These are phyloP conservation scores for Biscutella laevigata DNA, from an alignment of 441 rosid genomes.

Conservation along the genomic window DNA sequence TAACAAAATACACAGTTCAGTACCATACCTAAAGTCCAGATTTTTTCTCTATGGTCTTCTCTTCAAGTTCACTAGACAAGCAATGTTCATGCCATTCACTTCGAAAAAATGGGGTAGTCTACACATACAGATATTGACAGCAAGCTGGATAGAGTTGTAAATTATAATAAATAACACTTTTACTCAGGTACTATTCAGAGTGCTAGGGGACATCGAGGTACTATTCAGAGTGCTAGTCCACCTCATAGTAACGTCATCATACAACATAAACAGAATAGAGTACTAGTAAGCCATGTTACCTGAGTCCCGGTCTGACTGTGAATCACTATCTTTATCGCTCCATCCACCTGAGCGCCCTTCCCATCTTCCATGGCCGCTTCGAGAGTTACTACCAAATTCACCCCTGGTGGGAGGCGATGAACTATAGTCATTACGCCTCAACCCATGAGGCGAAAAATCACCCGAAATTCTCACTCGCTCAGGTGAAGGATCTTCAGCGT, in stretches of 20 bases:
- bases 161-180: background rate
- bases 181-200: too few species aligned
- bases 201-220: too few species aligned
- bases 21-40: slow-evolving; percentile 12
- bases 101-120: background rate
- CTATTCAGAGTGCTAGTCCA: slow-evolving; percentile 15
- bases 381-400: slow-evolving; percentile 45
- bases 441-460: slow-evolving; percentile 46
- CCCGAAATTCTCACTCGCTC: slow-evolving; percentile 58
- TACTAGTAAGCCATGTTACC: slow-evolving; percentile 34
- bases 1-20: slow-evolving; percentile 10
- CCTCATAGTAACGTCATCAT: background rate
- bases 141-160: slow-evolving; percentile 9
- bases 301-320: slow-evolving; percentile 69
- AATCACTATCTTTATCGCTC: slow-evolving; percentile 68
- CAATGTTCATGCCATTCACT: background rate
- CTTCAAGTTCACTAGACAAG: slow-evolving; percentile 8
- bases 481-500: slow-evolving; percentile 52
- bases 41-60: background rate
- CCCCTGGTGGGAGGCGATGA: slow-evolving; percentile 91
- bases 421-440: slow-evolving; percentile 65
- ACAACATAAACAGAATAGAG: slow-evolving; percentile 9
- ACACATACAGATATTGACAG: background rate
- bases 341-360: slow-evolving; percentile 73
- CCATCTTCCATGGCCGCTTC: slow-evolving; percentile 76